Percentiles rank a stretch among this genome's conserved stretches.
Evolutionary conservation across 768 basidiomycete species (phyloP).

Genomic region (Xerocomellus amylosporus): DNA sequence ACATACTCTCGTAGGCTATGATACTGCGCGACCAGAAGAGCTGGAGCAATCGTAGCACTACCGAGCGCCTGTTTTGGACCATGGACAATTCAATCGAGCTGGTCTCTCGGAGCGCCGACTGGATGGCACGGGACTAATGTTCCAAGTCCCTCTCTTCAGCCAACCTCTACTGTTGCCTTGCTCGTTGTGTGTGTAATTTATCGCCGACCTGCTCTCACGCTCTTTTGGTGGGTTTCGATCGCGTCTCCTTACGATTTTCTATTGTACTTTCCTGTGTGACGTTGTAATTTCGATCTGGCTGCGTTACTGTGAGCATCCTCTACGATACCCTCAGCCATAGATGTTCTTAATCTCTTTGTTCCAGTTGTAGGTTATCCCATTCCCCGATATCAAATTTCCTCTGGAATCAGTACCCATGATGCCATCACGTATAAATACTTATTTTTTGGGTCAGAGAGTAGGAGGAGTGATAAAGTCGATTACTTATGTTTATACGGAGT

Average conservation of each 20-base stretch:
- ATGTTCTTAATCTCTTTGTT: slow-evolving; percentile 15
- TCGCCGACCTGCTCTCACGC: background rate
- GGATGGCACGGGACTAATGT: slow-evolving; percentile 69
- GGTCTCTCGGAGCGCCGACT: slow-evolving; percentile 80
- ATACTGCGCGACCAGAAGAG: slow-evolving; percentile 93
- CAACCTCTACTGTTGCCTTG: background rate
- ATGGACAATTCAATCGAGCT: slow-evolving; percentile 89
- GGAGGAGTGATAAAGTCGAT: slow-evolving; percentile 18
- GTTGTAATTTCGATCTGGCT: slow-evolving; percentile 23
- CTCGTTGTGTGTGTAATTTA: slow-evolving; percentile 13
- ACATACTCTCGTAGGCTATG: slow-evolving; percentile 65
- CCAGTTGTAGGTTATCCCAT: slow-evolving; percentile 21
- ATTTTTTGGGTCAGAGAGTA: slow-evolving; percentile 6
- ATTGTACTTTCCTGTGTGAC: slow-evolving; percentile 19
- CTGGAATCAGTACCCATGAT: slow-evolving; percentile 14
- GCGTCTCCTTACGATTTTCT: slow-evolving; percentile 4
- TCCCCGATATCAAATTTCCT: slow-evolving; percentile 11
- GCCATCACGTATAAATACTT: slow-evolving; percentile 4
- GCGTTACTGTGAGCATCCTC: slow-evolving; percentile 9
- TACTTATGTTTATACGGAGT: slow-evolving; percentile 20
- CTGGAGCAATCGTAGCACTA: slow-evolving; percentile 90
- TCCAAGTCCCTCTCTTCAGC: background rate
- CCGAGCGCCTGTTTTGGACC: slow-evolving; percentile 90
- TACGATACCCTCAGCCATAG: background rate
- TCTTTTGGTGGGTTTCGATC: slow-evolving; percentile 10